These are phyloP conservation scores for Pilasporangium apinafurcum DNA, from an alignment of 352 stramenopile species.

Conservation along the genomic window DNA sequence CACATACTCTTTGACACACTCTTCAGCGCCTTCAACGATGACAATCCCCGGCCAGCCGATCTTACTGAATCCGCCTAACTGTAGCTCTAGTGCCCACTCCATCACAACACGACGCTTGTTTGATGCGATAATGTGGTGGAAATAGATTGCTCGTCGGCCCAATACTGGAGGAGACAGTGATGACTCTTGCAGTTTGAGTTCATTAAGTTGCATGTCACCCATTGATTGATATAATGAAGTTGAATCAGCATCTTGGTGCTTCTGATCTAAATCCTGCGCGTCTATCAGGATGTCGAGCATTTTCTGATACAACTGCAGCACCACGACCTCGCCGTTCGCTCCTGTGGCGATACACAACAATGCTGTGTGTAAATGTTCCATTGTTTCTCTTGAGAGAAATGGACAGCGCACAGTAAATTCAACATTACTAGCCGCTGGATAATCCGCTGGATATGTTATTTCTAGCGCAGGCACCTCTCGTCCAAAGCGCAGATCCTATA, in stretches of 20 bases:
- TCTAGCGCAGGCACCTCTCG: conserved; percentile 29
- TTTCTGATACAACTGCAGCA: conserved; percentile 56
- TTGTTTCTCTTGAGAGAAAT: conserved; percentile 26
- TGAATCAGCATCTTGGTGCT: no score
- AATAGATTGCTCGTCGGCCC: conserved; percentile 71
- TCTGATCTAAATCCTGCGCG: neutral
- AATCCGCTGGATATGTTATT: conserved; percentile 33
- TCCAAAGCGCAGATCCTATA: conserved; percentile 6
- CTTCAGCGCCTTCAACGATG: conserved; percentile 57
- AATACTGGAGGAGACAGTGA: conserved; percentile 18
- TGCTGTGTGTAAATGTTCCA: conserved; percentile 28
- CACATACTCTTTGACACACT: conserved; percentile 59
- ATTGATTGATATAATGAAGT: no score
- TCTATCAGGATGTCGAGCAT: conserved; percentile 49
- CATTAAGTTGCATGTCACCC: no score
- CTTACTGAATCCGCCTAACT: conserved; percentile 68
- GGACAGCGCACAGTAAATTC: conserved; percentile 47
- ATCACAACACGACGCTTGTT: conserved; percentile 67
- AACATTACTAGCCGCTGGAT: conserved; percentile 17
- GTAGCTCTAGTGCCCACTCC: conserved; percentile 64
- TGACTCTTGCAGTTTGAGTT: no score
- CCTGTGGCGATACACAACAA: conserved; percentile 21
- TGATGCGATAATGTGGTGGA: conserved; percentile 77
- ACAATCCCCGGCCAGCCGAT: conserved; percentile 81
- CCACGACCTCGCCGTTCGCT: conserved; percentile 34